A percentile compares a stretch with the other conserved stretches of the same genome.
phyloP scores from a whole-genome alignment of 768 basidiomycete species.

The Tricholoma hemisulphureum region DNA sequence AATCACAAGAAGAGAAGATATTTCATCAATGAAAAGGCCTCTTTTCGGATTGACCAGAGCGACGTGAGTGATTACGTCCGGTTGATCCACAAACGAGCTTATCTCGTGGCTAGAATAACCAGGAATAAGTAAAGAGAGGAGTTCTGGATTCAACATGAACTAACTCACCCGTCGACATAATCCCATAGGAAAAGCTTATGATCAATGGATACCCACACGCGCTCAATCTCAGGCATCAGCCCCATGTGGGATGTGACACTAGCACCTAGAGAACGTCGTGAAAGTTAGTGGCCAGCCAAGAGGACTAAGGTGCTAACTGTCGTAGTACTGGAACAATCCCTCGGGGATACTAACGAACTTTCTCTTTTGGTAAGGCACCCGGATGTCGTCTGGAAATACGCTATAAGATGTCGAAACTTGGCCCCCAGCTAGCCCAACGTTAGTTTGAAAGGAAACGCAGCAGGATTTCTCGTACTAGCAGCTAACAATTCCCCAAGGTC shows the following conservation, averaged over 20 bases:
- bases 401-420: slow-evolving; percentile 78
- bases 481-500: slow-evolving; percentile 70
- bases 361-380: slow-evolving; percentile 78
- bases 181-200: slow-evolving; percentile 96
- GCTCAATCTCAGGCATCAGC: slow-evolving; percentile 87
- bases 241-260: slow-evolving; percentile 83
- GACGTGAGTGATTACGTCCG: slow-evolving; percentile 86
- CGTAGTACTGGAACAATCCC: slow-evolving; percentile 73
- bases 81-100: slow-evolving; percentile 87
- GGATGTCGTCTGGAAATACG: slow-evolving; percentile 72
- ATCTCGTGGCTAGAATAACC: slow-evolving; percentile 69
- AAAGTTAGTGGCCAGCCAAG: neutral
- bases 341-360: slow-evolving; percentile 77
- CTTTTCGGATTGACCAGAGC: slow-evolving; percentile 83
- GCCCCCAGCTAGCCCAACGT: slow-evolving; percentile 46
- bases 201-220: slow-evolving; percentile 94
- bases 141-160: neutral
- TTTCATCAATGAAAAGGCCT: slow-evolving; percentile 90
- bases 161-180: slow-evolving; percentile 83
- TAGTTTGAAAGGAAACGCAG: neutral
- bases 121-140: neutral
- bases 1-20: slow-evolving; percentile 83
- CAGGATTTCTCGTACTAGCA: slow-evolving; percentile 43
- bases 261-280: slow-evolving; percentile 43
- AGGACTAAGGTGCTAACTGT: slow-evolving; percentile 47